A percentile compares a stretch with the other conserved stretches of the same genome.
phyloP scores from a whole-genome alignment of 768 basidiomycete genomes.

The Fistulinella prunicolor region DNA sequence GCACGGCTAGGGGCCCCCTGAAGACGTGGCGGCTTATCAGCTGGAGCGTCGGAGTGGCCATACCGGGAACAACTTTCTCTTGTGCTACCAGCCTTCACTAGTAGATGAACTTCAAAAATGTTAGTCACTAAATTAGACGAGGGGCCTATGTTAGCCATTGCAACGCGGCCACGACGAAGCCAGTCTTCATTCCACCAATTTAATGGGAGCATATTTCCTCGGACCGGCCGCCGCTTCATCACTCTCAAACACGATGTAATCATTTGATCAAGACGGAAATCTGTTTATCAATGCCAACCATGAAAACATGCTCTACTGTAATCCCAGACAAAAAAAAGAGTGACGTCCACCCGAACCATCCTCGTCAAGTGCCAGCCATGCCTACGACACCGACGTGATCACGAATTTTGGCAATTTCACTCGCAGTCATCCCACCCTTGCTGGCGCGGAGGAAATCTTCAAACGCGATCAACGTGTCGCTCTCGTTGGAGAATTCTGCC shows the following conservation, averaged over 20 bases:
- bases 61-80: conserved; percentile 14
- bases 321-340: not conserved
- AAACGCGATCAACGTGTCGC: conserved; percentile 71
- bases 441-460: conserved; percentile 84
- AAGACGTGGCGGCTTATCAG: conserved; percentile 7
- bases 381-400: conserved; percentile 85
- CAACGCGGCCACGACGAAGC: too few relatives aligned
- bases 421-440: conserved; percentile 76
- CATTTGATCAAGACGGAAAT: not conserved
- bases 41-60: conserved; percentile 8
- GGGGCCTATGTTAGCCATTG: too few relatives aligned
- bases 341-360: not conserved
- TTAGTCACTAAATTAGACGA: too few relatives aligned
- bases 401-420: conserved; percentile 89
- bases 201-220: too few relatives aligned
- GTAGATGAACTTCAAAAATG: too few relatives aligned
- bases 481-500: conserved; percentile 56
- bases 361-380: conserved; percentile 80
- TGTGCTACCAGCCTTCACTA: too few relatives aligned
- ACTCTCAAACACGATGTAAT: too few relatives aligned
- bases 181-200: too few relatives aligned
- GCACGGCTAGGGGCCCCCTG: conserved; percentile 9
- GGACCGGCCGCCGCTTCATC: too few relatives aligned
- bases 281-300: too few relatives aligned
- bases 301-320: conserved; percentile 12